Evolutionary conservation across 1,139 yeast species (phyloP).

Genomic region (Hyphopichia burtonii): DNA sequence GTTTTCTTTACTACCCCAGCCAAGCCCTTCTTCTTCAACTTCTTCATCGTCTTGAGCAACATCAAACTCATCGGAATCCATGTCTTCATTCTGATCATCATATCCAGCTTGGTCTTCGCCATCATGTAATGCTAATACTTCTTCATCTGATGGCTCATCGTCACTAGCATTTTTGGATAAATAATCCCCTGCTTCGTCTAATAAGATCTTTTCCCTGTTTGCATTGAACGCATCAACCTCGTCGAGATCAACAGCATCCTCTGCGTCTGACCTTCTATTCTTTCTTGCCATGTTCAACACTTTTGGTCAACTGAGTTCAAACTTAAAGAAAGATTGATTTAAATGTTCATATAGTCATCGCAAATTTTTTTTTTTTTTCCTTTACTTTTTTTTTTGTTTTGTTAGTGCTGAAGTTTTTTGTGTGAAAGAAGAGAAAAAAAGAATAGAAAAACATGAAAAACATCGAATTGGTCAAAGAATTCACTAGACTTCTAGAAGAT

Average conservation of each 20-base stretch:
- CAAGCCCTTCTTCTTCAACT: conserved; percentile 49
- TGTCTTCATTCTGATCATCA: conserved; percentile 31
- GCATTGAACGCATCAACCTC: conserved; percentile 75
- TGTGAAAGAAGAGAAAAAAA: background rate
- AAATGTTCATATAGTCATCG: background rate
- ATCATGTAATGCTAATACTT: conserved; percentile 23
- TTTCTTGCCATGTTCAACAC: conserved; percentile 11
- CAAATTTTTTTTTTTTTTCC: background rate
- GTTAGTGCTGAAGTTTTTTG: background rate
- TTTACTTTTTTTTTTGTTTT: background rate
- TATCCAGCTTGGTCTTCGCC: conserved; percentile 12
- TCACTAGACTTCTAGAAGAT: background rate
- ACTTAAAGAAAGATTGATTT: background rate
- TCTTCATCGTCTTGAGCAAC: conserved; percentile 42
- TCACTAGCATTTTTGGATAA: conserved; percentile 15
- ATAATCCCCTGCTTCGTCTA: conserved; percentile 57
- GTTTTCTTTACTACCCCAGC: conserved; percentile 81
- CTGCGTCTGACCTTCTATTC: conserved; percentile 11
- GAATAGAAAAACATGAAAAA: background rate
- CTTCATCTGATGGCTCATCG: conserved; percentile 42
- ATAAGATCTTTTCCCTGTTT: conserved; percentile 59
- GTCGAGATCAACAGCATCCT: conserved; percentile 43
- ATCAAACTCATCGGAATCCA: conserved; percentile 32
- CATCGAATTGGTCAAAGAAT: background rate
- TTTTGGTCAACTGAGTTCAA: background rate